Percentiles rank a stretch among this genome's conserved stretches.
Evolutionary conservation across 495 filamentous ascomycete genomes (phyloP).

Genomic region (Daldinia bambusicola): DNA sequence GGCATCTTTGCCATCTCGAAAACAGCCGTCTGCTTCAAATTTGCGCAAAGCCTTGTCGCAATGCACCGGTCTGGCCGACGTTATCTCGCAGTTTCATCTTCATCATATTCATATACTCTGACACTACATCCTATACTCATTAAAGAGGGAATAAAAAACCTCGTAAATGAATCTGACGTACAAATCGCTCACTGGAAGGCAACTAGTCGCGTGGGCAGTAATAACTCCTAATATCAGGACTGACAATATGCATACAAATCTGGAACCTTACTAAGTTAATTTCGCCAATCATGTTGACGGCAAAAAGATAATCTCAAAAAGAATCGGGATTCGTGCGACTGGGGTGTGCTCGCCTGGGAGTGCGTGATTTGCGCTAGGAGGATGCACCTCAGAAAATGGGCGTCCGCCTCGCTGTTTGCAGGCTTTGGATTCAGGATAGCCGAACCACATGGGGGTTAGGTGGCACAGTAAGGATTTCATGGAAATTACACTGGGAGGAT

Average conservation of each 20-base stretch:
- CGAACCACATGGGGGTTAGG: slow-evolving; percentile 9
- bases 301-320: slow-evolving; percentile 37
- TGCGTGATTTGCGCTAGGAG: slow-evolving; percentile 47
- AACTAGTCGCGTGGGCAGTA: slow-evolving; percentile 43
- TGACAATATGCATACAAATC: slow-evolving; percentile 25
- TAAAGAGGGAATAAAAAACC: background rate
- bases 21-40: slow-evolving; percentile 18
- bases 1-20: slow-evolving; percentile 36
- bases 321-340: slow-evolving; percentile 45
- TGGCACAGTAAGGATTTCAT: slow-evolving; percentile 18
- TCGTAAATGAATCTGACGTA: slow-evolving; percentile 8
- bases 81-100: slow-evolving; percentile 10
- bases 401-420: slow-evolving; percentile 39
- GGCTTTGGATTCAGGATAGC: slow-evolving; percentile 34
- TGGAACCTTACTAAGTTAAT: slow-evolving; percentile 25
- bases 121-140: background rate
- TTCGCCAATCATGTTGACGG: slow-evolving; percentile 43
- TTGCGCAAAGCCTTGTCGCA: slow-evolving; percentile 10
- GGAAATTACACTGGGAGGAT: slow-evolving; percentile 42
- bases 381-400: slow-evolving; percentile 19
- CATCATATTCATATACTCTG: background rate
- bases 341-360: slow-evolving; percentile 36
- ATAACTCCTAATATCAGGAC: slow-evolving; percentile 18
- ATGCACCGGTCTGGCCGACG: background rate
- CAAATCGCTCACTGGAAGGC: slow-evolving; percentile 28